Evolutionary conservation across 2,329 filamentous ascomycete species (phyloP).

Genomic region (Reticulascus tulasneorum): DNA sequence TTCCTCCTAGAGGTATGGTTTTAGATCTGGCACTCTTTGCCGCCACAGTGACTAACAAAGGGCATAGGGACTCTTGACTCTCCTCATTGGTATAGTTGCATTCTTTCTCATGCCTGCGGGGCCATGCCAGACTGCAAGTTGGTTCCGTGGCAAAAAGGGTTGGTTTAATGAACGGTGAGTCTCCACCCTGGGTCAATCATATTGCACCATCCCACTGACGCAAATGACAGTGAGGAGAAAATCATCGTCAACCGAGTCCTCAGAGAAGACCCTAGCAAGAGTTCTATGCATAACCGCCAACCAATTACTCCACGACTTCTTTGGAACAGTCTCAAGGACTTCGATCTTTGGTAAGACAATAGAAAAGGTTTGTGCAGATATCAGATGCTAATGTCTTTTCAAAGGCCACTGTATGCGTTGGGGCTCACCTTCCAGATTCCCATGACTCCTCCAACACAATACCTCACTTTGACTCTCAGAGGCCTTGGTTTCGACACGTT

Average conservation of each 20-base stretch:
- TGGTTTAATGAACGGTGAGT: constrained; percentile 53
- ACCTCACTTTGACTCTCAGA: constrained; percentile 57
- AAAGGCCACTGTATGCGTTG: constrained; percentile 45
- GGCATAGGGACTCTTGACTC: constrained; percentile 33
- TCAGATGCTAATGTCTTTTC: not conserved
- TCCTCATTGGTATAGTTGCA: constrained; percentile 46
- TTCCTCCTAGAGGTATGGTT: constrained; percentile 49
- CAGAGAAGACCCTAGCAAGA: constrained; percentile 58
- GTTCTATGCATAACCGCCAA: constrained; percentile 58
- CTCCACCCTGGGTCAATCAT: not conserved
- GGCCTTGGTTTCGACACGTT: constrained; percentile 57
- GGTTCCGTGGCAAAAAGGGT: constrained; percentile 48
- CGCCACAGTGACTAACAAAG: too few relatives aligned
- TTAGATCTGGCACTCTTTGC: constrained; percentile 16
- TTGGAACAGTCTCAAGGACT: constrained; percentile 50
- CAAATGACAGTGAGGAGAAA: constrained; percentile 42
- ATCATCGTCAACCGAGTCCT: constrained; percentile 58
- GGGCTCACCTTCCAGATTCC: constrained; percentile 54
- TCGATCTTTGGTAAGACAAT: constrained; percentile 30
- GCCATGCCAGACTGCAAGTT: constrained; percentile 47
- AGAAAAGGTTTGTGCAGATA: not conserved
- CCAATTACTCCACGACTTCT: constrained; percentile 46
- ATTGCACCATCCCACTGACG: too few relatives aligned
- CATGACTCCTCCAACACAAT: constrained; percentile 41
- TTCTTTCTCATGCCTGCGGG: constrained; percentile 53